These are phyloP conservation scores for Marasmius tenuissimus DNA, from an alignment of 1,284 basidiomycete species.

Conservation along the genomic window DNA sequence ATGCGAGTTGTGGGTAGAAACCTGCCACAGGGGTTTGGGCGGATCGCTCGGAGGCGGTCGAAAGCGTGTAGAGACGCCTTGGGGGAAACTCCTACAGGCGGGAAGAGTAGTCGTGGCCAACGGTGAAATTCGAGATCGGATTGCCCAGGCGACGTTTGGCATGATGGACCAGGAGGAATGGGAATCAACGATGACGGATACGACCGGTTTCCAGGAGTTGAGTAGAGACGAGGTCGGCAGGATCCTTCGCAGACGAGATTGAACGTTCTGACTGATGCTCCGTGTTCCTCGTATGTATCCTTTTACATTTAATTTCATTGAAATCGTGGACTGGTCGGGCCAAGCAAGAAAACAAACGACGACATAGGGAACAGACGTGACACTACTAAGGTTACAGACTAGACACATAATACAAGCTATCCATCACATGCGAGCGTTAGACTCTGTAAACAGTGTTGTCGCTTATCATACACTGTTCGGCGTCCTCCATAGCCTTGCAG, in stretches of 20 bases:
- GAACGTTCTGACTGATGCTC: background rate
- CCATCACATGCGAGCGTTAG: background rate
- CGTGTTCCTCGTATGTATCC: background rate
- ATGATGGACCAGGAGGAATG: slow-evolving; percentile 42
- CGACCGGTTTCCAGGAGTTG: slow-evolving; percentile 50
- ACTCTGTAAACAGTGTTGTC: slow-evolving; percentile 41
- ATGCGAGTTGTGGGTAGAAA: slow-evolving; percentile 78
- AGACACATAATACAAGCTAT: no score
- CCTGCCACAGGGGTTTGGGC: slow-evolving; percentile 60
- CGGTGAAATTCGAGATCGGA: slow-evolving; percentile 9
- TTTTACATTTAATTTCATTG: no score
- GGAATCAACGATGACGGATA: slow-evolving; percentile 43
- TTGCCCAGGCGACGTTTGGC: slow-evolving; percentile 47
- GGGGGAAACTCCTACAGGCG: slow-evolving; percentile 69
- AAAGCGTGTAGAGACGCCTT: slow-evolving; percentile 63
- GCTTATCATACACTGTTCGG: slow-evolving; percentile 87
- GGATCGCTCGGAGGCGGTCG: slow-evolving; percentile 37
- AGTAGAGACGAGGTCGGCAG: slow-evolving; percentile 52
- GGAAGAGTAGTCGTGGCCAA: slow-evolving; percentile 64
- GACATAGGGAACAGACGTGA: no score
- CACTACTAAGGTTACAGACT: no score
- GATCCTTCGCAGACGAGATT: slow-evolving; percentile 46
- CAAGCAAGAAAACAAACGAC: no score
- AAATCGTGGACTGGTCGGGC: no score
- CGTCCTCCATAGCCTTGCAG: slow-evolving; percentile 78